These are phyloP conservation scores for Adiantum capillusveneris DNA, from an alignment of 75 land plant genomes.

Conservation along the genomic window DNA sequence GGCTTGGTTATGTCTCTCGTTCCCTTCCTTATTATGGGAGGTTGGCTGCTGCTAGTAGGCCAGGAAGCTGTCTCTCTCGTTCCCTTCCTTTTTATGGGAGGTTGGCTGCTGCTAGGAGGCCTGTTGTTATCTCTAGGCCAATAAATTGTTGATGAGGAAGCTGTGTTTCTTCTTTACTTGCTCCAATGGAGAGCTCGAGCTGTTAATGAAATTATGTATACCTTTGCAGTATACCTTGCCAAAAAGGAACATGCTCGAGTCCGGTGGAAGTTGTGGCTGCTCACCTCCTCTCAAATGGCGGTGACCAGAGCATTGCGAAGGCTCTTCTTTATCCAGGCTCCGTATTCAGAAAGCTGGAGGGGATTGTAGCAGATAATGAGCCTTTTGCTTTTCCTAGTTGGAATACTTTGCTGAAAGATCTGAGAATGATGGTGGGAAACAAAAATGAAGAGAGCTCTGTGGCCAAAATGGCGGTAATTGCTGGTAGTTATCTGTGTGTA, in stretches of 20 bases:
- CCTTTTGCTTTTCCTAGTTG: constrained; percentile 13
- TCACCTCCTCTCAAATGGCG: constrained; percentile 8
- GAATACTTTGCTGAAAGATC: constrained; percentile 1
- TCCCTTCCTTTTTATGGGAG: too few species aligned
- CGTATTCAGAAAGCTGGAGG: constrained; percentile 11
- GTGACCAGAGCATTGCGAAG: constrained; percentile 6
- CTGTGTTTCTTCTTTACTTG: too few species aligned
- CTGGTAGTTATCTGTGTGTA: constrained; percentile 18
- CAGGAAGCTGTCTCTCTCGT: too few species aligned
- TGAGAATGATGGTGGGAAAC: background rate
- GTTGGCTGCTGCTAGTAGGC: too few species aligned
- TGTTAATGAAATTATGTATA: too few species aligned
- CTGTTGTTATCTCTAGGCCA: too few species aligned
- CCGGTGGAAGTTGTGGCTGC: constrained; percentile 23
- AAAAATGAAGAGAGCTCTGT: background rate
- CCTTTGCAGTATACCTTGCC: constrained; percentile 24
- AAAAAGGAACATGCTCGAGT: constrained; percentile 19
- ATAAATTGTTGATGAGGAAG: too few species aligned
- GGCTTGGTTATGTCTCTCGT: too few species aligned
- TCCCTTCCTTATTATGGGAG: too few species aligned
- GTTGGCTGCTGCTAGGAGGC: too few species aligned
- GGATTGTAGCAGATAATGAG: constrained; percentile 16
- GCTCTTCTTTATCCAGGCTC: constrained; percentile 22
- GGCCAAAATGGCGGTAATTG: constrained; percentile 5
- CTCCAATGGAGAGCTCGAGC: too few species aligned